phyloP scores from a whole-genome alignment of 306 rosid species.

The Rubus parviflorus region DNA sequence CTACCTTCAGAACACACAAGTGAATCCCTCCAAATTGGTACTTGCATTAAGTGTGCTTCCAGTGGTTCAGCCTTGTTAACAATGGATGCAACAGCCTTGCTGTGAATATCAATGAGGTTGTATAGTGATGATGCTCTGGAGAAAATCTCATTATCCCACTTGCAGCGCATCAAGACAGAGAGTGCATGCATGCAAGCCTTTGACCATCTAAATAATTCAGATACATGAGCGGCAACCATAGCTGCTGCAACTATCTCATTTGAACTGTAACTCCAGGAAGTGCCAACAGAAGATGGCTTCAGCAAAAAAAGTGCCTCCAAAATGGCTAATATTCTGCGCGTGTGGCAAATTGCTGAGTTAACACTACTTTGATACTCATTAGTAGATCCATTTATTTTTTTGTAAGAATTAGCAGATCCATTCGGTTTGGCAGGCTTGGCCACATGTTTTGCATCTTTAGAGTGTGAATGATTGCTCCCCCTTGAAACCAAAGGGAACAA shows the following conservation, averaged over 20 bases:
- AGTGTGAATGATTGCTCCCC: constrained; percentile 47
- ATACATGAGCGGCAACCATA: constrained; percentile 99
- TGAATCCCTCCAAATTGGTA: constrained; percentile 63
- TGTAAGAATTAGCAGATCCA: constrained; percentile 46
- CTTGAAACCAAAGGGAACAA: constrained; percentile 71
- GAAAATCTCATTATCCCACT: constrained; percentile 86
- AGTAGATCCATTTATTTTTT: constrained; percentile 55
- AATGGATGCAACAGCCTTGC: constrained; percentile 89
- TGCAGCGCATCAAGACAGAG: constrained; percentile 83
- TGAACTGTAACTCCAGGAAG: constrained; percentile 98
- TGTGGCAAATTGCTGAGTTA: constrained; percentile 79
- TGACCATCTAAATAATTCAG: constrained; percentile 87
- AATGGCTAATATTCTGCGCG: constrained; percentile 85
- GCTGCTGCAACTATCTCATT: constrained; percentile 99
- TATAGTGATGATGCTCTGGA: constrained; percentile 86
- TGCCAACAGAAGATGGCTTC: constrained; percentile 94
- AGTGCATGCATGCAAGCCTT: constrained; percentile 99
- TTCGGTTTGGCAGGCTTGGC: constrained; percentile 56
- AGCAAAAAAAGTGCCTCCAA: constrained; percentile 87
- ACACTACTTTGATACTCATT: constrained; percentile 58
- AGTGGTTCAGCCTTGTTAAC: constrained; percentile 88
- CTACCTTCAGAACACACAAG: constrained; percentile 36
- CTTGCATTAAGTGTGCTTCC: constrained; percentile 70
- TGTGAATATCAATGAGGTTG: constrained; percentile 88
- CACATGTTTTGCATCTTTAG: constrained; percentile 42